Conservation (phyloP, 2,329 filamentous ascomycete genomes). For the Claviceps arundinis region DNA sequence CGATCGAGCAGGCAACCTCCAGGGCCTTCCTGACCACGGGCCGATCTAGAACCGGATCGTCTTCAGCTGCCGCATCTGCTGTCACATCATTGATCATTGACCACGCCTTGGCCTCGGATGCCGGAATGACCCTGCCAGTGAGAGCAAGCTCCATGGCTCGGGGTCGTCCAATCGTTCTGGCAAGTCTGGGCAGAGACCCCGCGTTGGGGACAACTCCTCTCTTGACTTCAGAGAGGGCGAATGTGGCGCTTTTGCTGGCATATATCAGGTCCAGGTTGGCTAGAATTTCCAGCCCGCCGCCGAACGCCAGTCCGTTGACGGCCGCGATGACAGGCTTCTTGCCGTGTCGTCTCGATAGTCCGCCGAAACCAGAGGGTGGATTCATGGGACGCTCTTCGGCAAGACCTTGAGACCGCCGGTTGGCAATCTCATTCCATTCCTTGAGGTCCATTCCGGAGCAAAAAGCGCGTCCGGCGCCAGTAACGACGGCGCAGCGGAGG, state of each 20-base stretch:
- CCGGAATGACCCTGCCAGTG: slow-evolving; percentile 45
- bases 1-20: slow-evolving; percentile 45
- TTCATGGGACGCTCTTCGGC: slow-evolving; percentile 13
- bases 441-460: slow-evolving; percentile 57
- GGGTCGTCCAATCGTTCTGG: slow-evolving; percentile 52
- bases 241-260: slow-evolving; percentile 42
- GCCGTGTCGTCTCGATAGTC: slow-evolving; percentile 49
- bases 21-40: slow-evolving; percentile 44
- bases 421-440: slow-evolving; percentile 42
- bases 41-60: slow-evolving; percentile 5
- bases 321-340: slow-evolving; percentile 67
- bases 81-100: slow-evolving; percentile 59
- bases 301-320: slow-evolving; percentile 62
- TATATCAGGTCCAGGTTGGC: slow-evolving; percentile 62
- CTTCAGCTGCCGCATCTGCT: slow-evolving; percentile 14
- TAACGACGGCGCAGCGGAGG: slow-evolving; percentile 49
- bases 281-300: slow-evolving; percentile 66
- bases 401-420: slow-evolving; percentile 6
- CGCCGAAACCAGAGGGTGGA: slow-evolving; percentile 45
- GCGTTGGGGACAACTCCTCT: slow-evolving; percentile 59
- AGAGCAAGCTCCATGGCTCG: slow-evolving; percentile 60
- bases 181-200: slow-evolving; percentile 55
- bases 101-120: slow-evolving; percentile 48
- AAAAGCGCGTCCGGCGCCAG: slow-evolving; percentile 50
- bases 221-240: slow-evolving; percentile 59